Evolutionary conservation across 345 rosid species (phyloP).

Genomic region (Conringia planisiliqua): DNA sequence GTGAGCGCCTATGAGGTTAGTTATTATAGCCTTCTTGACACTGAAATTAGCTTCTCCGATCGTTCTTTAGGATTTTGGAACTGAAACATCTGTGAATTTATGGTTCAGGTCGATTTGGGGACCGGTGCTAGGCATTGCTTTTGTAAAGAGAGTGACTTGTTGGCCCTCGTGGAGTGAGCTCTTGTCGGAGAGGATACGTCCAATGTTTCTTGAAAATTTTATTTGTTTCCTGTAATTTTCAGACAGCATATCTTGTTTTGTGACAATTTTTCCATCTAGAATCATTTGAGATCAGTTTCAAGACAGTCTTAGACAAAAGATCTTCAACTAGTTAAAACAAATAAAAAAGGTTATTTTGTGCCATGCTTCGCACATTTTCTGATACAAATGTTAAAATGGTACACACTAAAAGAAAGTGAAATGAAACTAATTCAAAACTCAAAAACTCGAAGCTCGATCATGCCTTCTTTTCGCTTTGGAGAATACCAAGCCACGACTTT

Average conservation of each 20-base stretch:
- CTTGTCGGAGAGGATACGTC: not conserved
- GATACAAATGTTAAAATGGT: constrained; percentile 4
- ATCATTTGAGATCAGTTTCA: not conserved
- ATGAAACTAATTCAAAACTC: constrained; percentile 46
- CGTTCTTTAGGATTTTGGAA: not conserved
- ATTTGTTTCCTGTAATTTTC: not conserved
- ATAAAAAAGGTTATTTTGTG: not conserved
- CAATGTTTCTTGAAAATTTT: constrained; percentile 2
- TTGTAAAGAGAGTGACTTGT: constrained; percentile 74
- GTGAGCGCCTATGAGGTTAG: constrained; percentile 74
- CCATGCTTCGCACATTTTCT: not conserved
- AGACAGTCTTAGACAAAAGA: not conserved
- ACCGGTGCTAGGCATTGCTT: constrained; percentile 70
- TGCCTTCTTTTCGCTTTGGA: constrained; percentile 81
- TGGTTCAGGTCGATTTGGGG: constrained; percentile 68
- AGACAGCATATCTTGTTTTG: not conserved
- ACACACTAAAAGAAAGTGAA: not conserved
- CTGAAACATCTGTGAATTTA: not conserved
- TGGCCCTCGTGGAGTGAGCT: constrained; percentile 73
- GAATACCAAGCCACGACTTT: constrained; percentile 92
- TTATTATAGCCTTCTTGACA: not conserved
- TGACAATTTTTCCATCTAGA: not conserved
- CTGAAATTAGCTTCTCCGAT: not conserved
- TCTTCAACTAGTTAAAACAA: not conserved
- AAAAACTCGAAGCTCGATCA: constrained; percentile 70